phyloP scores from a whole-genome alignment of 208 protist species.

The Trypanosoma grayi region DNA sequence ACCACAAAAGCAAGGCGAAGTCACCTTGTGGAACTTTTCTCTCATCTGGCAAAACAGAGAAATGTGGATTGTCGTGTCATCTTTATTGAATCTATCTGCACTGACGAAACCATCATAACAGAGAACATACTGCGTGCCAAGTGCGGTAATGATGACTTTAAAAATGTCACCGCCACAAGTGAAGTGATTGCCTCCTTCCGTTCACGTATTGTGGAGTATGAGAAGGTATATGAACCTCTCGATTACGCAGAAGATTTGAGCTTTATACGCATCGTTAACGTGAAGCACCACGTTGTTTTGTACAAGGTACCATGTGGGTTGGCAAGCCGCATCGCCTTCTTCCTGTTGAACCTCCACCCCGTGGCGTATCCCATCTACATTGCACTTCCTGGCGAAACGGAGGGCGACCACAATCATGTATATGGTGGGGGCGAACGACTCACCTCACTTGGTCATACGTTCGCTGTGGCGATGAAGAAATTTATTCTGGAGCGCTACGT shows the following conservation, averaged over 20 bases:
- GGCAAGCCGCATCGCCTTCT: slow-evolving; percentile 82
- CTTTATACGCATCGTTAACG: slow-evolving; percentile 90
- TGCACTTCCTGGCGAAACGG: slow-evolving; percentile 77
- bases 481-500: slow-evolving; percentile 86
- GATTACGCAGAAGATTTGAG: slow-evolving; percentile 51
- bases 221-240: slow-evolving; percentile 88
- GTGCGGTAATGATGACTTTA: slow-evolving; percentile 91
- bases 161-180: slow-evolving; percentile 69
- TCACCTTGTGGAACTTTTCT: slow-evolving; percentile 69
- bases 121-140: slow-evolving; percentile 90
- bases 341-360: slow-evolving; percentile 87
- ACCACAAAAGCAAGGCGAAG: slow-evolving; percentile 71
- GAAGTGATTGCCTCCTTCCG: slow-evolving; percentile 80
- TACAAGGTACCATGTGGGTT: slow-evolving; percentile 70
- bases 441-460: slow-evolving; percentile 57
- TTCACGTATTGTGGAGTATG: slow-evolving; percentile 81
- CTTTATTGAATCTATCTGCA: slow-evolving; percentile 93
- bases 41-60: slow-evolving; percentile 28
- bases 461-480: slow-evolving; percentile 56
- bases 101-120: slow-evolving; percentile 83
- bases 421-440: slow-evolving; percentile 81
- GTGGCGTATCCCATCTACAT: slow-evolving; percentile 86
- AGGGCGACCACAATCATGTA: slow-evolving; percentile 50
- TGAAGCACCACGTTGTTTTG: slow-evolving; percentile 85
- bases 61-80: slow-evolving; percentile 68